These are phyloP conservation scores for Trametes versicolor DNA, from an alignment of 1,284 basidiomycete genomes.

Conservation along the genomic window DNA sequence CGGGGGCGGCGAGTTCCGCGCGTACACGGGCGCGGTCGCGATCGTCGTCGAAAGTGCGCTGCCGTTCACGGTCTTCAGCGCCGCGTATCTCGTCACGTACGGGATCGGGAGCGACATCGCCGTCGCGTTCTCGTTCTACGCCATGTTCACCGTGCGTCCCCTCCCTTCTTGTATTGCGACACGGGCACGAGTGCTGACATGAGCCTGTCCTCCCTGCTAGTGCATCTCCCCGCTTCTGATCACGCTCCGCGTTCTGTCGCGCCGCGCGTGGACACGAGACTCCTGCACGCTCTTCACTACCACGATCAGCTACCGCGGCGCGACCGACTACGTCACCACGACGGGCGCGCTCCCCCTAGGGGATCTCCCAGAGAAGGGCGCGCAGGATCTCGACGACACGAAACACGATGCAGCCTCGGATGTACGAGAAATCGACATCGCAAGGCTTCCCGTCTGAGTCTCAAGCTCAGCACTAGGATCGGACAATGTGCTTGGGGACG, in stretches of 20 bases:
- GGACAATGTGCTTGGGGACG: neutral
- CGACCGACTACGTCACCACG: constrained; percentile 21
- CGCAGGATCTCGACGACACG: neutral
- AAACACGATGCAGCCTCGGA: neutral
- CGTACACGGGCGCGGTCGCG: constrained; percentile 31
- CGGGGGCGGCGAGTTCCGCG: constrained; percentile 8
- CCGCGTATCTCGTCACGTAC: constrained; percentile 32
- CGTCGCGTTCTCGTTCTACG: constrained; percentile 34
- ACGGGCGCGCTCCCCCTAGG: constrained; percentile 6
- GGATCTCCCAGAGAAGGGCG: neutral
- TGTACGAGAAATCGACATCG: neutral
- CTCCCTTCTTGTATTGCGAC: no score
- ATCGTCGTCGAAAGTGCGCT: constrained; percentile 37
- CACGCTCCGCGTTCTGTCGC: constrained; percentile 45
- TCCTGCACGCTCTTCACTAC: constrained; percentile 27
- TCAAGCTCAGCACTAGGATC: neutral
- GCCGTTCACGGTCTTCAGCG: constrained; percentile 34
- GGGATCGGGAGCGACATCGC: constrained; percentile 32
- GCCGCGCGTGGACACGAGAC: constrained; percentile 42
- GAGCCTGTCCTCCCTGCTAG: constrained; percentile 24
- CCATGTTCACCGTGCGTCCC: constrained; percentile 35
- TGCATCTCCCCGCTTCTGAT: constrained; percentile 46
- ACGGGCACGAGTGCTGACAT: neutral
- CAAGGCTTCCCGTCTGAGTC: neutral
- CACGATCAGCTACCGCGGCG: constrained; percentile 30